Conservation (phyloP, 1,139 yeast species). For the Candida albicans region DNA sequence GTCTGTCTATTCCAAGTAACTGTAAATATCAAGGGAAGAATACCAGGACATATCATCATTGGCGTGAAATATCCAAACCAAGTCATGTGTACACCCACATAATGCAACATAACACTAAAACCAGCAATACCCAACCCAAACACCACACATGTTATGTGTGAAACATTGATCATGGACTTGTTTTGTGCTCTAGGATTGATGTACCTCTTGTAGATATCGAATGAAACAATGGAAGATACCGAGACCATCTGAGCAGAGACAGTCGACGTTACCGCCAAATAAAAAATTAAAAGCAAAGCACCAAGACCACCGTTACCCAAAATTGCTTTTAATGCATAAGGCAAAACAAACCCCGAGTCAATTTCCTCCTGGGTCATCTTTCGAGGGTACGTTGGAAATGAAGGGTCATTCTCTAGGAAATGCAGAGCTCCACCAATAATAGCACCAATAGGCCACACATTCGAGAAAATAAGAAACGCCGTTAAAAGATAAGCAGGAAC, state of each 20-base stretch:
- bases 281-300: conserved; percentile 26
- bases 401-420: conserved; percentile 25
- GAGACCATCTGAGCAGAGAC: conserved; percentile 34
- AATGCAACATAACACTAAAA: conserved; percentile 31
- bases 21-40: conserved; percentile 32
- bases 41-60: conserved; percentile 37
- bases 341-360: conserved; percentile 29
- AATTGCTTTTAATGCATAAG: conserved; percentile 27
- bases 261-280: conserved; percentile 34
- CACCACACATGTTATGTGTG: conserved; percentile 28
- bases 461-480: conserved; percentile 30
- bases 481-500: conserved; percentile 41
- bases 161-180: conserved; percentile 26
- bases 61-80: conserved; percentile 39
- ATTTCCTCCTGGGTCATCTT: conserved; percentile 26
- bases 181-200: conserved; percentile 27
- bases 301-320: conserved; percentile 31
- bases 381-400: conserved; percentile 33
- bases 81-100: conserved; percentile 32
- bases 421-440: conserved; percentile 28
- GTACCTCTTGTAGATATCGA: conserved; percentile 32
- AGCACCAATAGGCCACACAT: conserved; percentile 35
- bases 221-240: conserved; percentile 30
- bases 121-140: conserved; percentile 33
- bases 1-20: conserved; percentile 36